Evolutionary conservation across 2,329 filamentous ascomycete species (phyloP), one percentile per base, ranked within the genome.

Genomic region (Sporothrix brunneoviolacea): DNA sequence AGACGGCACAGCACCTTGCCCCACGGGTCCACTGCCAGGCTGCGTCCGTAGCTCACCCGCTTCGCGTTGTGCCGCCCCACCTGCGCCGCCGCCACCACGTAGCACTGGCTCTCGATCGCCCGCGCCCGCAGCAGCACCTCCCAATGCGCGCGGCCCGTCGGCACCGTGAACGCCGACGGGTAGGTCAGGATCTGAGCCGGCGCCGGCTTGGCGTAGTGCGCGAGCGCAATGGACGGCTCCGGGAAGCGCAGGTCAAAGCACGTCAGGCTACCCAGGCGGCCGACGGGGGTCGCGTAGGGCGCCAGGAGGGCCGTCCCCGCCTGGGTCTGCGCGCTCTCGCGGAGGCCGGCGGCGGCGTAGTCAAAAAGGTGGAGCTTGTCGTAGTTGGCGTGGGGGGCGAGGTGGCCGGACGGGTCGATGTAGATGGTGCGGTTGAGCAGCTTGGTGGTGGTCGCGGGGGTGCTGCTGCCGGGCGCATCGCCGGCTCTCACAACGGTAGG

Each of bases 351-450:
- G 10, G 61, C 59, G 7, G 71, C 74, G 58, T 78, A 79, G 67
- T 96, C 89, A 68, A 97, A 96, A 13, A 96, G 76, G 65, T 96
- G 91, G 28, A 95, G 70, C 66, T 97, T 97, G 65, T 95, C 86
- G 68, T 96, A 96, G 6, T 65, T 56, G 3, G 70, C 62, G 38
- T 67, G 59, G 10, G 46, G 50, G 16, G 48, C 48, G 30, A 80
- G 64, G 35, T 56, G 48, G 16, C 77, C 77, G 22, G 65, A 59
- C 5, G 68, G 59, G 33, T 66, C 60, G 56, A 80, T 79, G 66
- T 73, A 79, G 55, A 81, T 61, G 40, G 73, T 71, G 38, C 75
- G 70, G 68, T 80, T 80, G 59, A 73, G 68, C 39, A 79, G 68
- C 51, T 71, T 72, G 5, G 58, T 60, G 9, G 48, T 9, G 38